Evolutionary conservation across 73 alveolate species (phyloP), one percentile per base, ranked within the genome.

Genomic region (Blepharisma japonicum): DNA sequence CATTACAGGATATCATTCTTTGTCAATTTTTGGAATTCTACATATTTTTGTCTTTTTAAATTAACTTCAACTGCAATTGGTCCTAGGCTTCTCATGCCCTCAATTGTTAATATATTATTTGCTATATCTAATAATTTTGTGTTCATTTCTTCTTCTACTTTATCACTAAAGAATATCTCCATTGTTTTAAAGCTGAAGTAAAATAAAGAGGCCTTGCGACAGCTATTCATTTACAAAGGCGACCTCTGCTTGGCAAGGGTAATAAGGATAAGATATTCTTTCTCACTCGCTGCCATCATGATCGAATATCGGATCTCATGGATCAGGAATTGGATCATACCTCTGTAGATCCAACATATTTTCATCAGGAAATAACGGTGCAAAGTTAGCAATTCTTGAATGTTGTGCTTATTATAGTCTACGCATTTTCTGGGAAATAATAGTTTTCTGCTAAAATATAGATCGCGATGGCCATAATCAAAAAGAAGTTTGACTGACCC

Each of bases 161-260:
- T 18, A 20, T 0, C 74, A 20, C 50, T 20, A 39, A 61, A 14
- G 23, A 61, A 20, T n/a, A 61, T 25, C 47, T 2, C 23, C 11
- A 61, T 14, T 14, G 49, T 14, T 61, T 61, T n/a, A 61, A 1
- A 61, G 50, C 39, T 20, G 47, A n/a, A 20, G 38, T 61, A 25
- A 20, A 61, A 25, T 20, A 18, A n/a, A 61, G 23, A 61, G 74
- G 74, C 14, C 74, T n/a, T 14, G 74, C 74, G 0, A 61, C 47
- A 61, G 74, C 74, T 14, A 61, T 61, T 61, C 23, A 20, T 25
- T 61, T 14, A 61, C 74, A 8, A 61, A 20, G 3, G 74, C n/a
- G 2, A 25, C 2, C 11, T 8, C 47, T 11, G n/a, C 23, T 4
- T 53, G 67, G 23, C 47, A 39, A 61, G 47, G 18, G 14, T 20